Base-by-base conservation (phyloP, 2,329 filamentous ascomycete genomes). In the Acarospora socialis region DNA sequence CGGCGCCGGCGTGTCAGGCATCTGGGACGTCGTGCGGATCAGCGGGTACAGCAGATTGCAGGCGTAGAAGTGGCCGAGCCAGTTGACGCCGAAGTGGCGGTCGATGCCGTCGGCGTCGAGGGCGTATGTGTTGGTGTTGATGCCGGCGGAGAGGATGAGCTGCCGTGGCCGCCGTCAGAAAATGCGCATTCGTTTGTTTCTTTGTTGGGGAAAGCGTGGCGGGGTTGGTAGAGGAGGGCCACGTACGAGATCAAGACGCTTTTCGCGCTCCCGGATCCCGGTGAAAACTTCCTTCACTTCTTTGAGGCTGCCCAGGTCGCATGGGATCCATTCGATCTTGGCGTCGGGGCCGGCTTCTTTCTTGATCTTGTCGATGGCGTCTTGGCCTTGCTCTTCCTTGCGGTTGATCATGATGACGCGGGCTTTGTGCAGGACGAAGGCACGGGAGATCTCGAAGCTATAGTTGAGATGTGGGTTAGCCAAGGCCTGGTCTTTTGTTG, bases 51-150 rank as follows among this genome's bases (percentile, higher is more conserved):
- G 49, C 24, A 52, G 47, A 33, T 62, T 62, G 32, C 43, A 42
- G 4, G 46, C 56, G 34, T 63, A 63, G 36, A 56, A 63, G 9
- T 64, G 57, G 0, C 58, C 59, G 7, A 60, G 45, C 48, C 54
- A 59, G 43, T 61, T 61, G 40, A 63, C 57, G 17, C 49, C 49
- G 24, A 62, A 60, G 16, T 58, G 54, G 20, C 51, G 53, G 27
- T 54, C 50, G 30, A 58, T 57, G 7, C 52, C 53, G 33, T 56
- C 54, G 10, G 48, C 32, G 18, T 53, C 51, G 4, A 53, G 46
- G 30, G 50, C 50, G 39, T 51, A 56, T 33, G 56, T 49, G 38
- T 58, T 60, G 0, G 47, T 53, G 32, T 56, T 63, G 37, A 63
- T 61, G 4, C 60, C 60, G 0, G 60, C 58, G 0, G 51, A 57